Evolutionary conservation across 106 monocot genomes (phyloP).

Genomic region (Narthecium ossifragum): DNA sequence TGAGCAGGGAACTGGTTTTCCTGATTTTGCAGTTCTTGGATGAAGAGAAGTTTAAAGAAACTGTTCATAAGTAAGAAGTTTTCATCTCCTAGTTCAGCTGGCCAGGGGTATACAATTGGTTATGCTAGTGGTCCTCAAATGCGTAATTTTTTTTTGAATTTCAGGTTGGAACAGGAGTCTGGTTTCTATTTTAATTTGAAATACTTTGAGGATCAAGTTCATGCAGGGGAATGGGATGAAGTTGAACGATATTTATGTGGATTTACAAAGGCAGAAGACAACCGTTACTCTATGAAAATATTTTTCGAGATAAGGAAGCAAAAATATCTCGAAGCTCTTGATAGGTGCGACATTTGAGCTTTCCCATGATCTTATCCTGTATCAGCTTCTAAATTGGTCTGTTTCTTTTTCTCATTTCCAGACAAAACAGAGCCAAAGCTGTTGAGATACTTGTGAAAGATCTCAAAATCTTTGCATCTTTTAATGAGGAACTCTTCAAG

Average conservation of each 20-base stretch:
- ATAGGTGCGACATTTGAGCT: slow-evolving; percentile 52
- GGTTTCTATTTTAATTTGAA: slow-evolving; percentile 96
- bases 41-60: slow-evolving; percentile 98
- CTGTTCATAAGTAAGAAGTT: slow-evolving; percentile 82
- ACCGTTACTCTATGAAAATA: slow-evolving; percentile 93
- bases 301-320: slow-evolving; percentile 99
- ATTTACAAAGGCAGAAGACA: slow-evolving; percentile 87
- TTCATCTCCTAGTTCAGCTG: not conserved
- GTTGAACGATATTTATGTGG: slow-evolving; percentile 86
- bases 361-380: too few species aligned
- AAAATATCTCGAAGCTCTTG: slow-evolving; percentile 95
- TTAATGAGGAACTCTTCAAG: slow-evolving; percentile 97
- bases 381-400: too few species aligned
- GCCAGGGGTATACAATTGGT: too few species aligned
- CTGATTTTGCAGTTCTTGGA: slow-evolving; percentile 97
- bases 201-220: slow-evolving; percentile 85
- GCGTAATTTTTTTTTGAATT: not conserved
- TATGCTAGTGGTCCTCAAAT: not conserved
- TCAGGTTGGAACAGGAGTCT: slow-evolving; percentile 90
- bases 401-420: too few species aligned
- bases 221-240: slow-evolving; percentile 95
- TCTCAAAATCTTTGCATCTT: slow-evolving; percentile 85
- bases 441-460: slow-evolving; percentile 95
- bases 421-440: slow-evolving; percentile 80
- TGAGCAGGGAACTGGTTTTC: slow-evolving; percentile 99